Evolutionary conservation across 2,329 filamentous ascomycete genomes (phyloP).

Genomic region (Ascochyta viciae-villosae): DNA sequence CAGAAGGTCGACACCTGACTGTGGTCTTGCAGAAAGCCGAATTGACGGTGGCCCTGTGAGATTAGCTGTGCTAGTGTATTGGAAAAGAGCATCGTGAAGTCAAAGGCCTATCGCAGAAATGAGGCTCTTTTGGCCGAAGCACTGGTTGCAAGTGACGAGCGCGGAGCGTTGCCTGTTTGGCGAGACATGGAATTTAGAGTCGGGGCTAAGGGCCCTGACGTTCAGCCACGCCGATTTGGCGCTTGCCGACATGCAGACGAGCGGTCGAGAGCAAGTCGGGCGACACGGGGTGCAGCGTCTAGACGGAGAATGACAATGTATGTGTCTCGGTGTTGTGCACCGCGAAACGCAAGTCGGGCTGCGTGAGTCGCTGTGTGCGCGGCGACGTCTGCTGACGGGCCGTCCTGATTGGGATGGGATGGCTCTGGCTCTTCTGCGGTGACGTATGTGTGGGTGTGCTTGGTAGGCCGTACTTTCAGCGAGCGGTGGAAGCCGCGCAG

Average conservation of each 20-base stretch:
- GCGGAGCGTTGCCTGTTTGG: constrained; percentile 6
- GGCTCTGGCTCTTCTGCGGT: constrained; percentile 3
- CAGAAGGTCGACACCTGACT: neutral
- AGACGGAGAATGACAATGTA: neutral
- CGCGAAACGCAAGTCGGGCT: constrained; percentile 1
- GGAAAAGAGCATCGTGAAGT: neutral
- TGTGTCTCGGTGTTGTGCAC: neutral
- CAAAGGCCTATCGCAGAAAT: constrained; percentile 2
- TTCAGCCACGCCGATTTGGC: constrained; percentile 10
- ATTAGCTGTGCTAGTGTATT: constrained; percentile 3
- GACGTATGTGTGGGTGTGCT: constrained; percentile 3
- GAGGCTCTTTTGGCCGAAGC: constrained; percentile 13
- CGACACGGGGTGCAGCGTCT: neutral
- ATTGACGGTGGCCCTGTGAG: neutral
- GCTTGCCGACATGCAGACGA: neutral
- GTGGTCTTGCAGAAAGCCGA: neutral
- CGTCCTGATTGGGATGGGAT: neutral
- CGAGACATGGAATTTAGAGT: neutral
- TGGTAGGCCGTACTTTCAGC: neutral
- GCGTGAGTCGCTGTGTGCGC: neutral
- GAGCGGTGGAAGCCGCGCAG: neutral
- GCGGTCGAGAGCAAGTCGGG: constrained; percentile 2
- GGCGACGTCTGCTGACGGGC: neutral
- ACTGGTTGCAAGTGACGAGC: neutral
- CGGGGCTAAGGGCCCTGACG: constrained; percentile 2